Percentiles rank a stretch among this genome's conserved stretches.
Conservation (phyloP, 257 asterid species). For the Jacaranda mimosifolia region DNA sequence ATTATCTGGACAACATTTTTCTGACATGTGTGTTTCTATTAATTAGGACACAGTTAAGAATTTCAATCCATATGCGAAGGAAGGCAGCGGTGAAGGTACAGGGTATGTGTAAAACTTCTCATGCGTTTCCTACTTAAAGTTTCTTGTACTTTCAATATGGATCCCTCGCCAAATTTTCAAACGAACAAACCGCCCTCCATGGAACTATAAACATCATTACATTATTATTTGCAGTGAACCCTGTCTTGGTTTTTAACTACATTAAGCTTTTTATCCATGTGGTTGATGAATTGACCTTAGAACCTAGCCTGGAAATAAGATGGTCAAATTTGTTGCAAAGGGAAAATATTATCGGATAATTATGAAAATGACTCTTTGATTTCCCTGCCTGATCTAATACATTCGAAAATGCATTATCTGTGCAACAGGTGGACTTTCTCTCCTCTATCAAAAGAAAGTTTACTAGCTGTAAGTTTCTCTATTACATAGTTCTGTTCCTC, state of each 20-base stretch:
- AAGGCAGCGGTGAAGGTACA: slow-evolving; percentile 83
- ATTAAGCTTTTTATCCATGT: not conserved
- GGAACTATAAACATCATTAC: too few relatives aligned
- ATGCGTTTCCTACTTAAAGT: not conserved
- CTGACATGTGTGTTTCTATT: slow-evolving; percentile 20
- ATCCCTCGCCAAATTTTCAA: slow-evolving; percentile 1
- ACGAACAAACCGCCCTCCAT: not conserved
- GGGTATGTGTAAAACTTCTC: slow-evolving; percentile 67
- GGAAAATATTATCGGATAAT: not conserved
- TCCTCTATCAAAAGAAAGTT: slow-evolving; percentile 73
- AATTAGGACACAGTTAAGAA: slow-evolving; percentile 83
- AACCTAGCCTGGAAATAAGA: not conserved
- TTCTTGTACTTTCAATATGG: not conserved
- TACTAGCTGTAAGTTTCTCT: slow-evolving; percentile 71
- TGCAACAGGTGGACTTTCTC: slow-evolving; percentile 91
- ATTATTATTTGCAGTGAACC: not conserved
- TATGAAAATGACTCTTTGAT: not conserved
- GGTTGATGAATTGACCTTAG: not conserved
- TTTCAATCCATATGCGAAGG: slow-evolving; percentile 77
- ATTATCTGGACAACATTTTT: not conserved
- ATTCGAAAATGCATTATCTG: not conserved
- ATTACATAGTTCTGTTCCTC: too few relatives aligned
- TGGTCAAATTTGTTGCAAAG: not conserved
- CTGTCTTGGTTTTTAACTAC: not conserved
- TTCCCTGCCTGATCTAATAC: not conserved